Evolutionary conservation across 1,139 yeast genomes (phyloP), one percentile per base, ranked within the genome.

Genomic region (Pichia sp.): DNA sequence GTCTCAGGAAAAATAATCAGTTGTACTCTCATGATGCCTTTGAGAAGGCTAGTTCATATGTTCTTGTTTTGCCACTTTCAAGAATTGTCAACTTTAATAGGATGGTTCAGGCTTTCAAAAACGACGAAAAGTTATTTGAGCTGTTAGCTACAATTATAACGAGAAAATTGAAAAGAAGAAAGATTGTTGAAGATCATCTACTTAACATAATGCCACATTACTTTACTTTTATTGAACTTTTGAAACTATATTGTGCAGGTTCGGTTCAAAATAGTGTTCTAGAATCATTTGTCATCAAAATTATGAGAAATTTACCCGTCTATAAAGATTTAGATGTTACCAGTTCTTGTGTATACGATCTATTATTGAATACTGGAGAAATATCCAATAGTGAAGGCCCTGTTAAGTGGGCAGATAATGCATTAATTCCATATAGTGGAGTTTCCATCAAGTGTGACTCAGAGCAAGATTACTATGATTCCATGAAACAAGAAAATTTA

Each of bases 171-270:
- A 20, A 42, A 1, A 21, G 33, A 3, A 25, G 34, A 14, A 21
- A 9, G 8, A 24, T 4, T 17, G n/a, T 1, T 2, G 19, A 42
- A 31, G 20, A 31, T 38, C 19, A 68, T 71, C 2, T 41, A 40
- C n/a, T 28, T n/a, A 31, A 33, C n/a, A 15, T 25, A 10, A 14
- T 34, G 8, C 8, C 21, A 8, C 47, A 53, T 41, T 69, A 64
- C 44, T 50, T 57, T 0, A 64, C 62, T 2, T 58, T 70, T 3
- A 55, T 77, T 12, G 62, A 56, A 20, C 51, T 77, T 40, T 54
- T 78, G 44, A 72, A 68, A 45, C 70, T 71, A 33, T 78, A 71
- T 50, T 65, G 72, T 11, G 66, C 70, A 14, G 78, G 74, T 0
- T 74, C 75, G 38, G 52, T 72, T 31, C 51, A 59, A 8, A 67